These are phyloP conservation scores for Candida ponderosae DNA, from an alignment of 805 yeast genomes.

Conservation along the genomic window DNA sequence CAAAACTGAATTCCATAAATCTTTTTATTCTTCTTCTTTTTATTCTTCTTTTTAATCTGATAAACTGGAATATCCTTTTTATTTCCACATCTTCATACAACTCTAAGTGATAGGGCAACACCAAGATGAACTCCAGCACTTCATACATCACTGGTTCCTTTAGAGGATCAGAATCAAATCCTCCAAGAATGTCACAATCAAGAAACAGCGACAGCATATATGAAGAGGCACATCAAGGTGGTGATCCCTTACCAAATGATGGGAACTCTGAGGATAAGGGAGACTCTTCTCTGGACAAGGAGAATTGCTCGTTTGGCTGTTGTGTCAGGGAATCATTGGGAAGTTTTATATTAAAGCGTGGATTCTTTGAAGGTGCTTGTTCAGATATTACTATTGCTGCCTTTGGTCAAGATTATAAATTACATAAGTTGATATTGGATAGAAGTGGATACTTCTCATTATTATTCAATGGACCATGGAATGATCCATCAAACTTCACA, in stretches of 20 bases:
- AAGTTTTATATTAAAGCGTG: conserved; percentile 28
- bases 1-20: too few species aligned
- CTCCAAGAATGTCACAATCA: too few species aligned
- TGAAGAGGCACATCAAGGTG: too few species aligned
- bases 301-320: conserved; percentile 20
- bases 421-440: conserved; percentile 38
- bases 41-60: too few species aligned
- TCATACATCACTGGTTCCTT: too few species aligned
- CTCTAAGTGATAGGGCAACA: too few species aligned
- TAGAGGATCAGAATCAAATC: too few species aligned
- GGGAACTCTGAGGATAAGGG: conserved; percentile 33
- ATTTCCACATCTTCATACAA: too few species aligned
- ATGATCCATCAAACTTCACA: conserved; percentile 13
- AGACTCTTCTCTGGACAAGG: background rate
- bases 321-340: conserved; percentile 16
- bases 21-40: too few species aligned
- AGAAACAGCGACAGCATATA: too few species aligned
- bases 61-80: too few species aligned
- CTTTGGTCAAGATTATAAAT: conserved; percentile 33
- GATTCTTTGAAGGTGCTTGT: conserved; percentile 36
- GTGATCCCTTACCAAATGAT: conserved; percentile 57
- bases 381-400: conserved; percentile 42
- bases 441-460: conserved; percentile 40
- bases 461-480: conserved; percentile 38
- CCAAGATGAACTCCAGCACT: too few species aligned